Conservation (phyloP, 2,329 filamentous ascomycete genomes). For the Curvularia sp. region DNA sequence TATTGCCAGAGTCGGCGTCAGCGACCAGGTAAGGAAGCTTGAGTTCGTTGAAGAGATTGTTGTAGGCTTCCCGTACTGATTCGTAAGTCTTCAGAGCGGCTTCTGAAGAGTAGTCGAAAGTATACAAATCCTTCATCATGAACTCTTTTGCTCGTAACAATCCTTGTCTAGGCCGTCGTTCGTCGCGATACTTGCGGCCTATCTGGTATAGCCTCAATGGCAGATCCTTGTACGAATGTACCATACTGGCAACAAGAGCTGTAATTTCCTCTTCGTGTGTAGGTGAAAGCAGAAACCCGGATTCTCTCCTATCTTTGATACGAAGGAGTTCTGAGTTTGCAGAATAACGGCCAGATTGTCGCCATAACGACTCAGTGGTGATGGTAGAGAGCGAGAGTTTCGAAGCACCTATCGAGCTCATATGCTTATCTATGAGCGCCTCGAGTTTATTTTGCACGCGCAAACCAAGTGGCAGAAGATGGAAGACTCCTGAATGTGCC, state of each 20-base stretch:
- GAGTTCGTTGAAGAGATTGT: conserved; percentile 78
- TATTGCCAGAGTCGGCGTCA: conserved; percentile 91
- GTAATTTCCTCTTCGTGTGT: conserved; percentile 99
- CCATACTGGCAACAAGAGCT: conserved; percentile 71
- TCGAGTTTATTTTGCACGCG: conserved; percentile 91
- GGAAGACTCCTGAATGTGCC: conserved; percentile 90
- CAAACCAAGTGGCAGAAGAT: conserved; percentile 84
- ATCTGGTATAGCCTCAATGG: conserved; percentile 92
- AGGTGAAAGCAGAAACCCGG: conserved; percentile 78
- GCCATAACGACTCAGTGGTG: conserved; percentile 84
- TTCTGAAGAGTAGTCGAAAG: conserved; percentile 75
- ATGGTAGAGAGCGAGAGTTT: conserved; percentile 84
- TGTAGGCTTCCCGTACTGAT: conserved; percentile 75
- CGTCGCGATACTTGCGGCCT: conserved; percentile 92
- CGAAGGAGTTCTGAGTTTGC: conserved; percentile 82
- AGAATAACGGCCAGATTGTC: conserved; percentile 79
- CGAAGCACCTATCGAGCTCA: conserved; percentile 80
- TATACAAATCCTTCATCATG: conserved; percentile 98
- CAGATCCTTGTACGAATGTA: conserved; percentile 84
- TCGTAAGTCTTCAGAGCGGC: conserved; percentile 82
- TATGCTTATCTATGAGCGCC: conserved; percentile 83
- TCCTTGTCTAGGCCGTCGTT: conserved; percentile 85
- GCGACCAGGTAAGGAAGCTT: conserved; percentile 85
- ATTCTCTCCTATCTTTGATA: conserved; percentile 78
- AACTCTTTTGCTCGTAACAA: conserved; percentile 90